Base-by-base conservation (phyloP, 2,329 filamentous ascomycete species). In the Lecanicillium sp. region DNA sequence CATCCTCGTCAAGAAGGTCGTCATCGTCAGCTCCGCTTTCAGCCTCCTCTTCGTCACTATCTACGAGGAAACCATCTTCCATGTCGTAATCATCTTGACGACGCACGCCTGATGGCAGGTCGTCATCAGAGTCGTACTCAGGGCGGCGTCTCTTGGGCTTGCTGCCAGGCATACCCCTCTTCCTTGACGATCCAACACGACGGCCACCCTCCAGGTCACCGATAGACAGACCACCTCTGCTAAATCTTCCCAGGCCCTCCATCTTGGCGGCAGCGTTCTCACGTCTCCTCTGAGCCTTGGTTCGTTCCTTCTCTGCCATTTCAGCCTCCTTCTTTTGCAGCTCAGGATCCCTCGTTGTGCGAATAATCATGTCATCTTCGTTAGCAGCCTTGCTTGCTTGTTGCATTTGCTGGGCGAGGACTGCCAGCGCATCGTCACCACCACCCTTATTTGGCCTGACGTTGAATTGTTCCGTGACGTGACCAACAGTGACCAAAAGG, bases 61-160 rank as follows among this genome's bases (percentile, higher is more conserved):
- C 70, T 4, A 82, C 85, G 40, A 90, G 73, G 55, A 90, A 90
- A 41, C 82, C 85, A 52, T 90, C 85, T 25, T 83, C 83, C 54
- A 82, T 72, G 45, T 89, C 84, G 54, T 90, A 90, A 47, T 86
- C 82, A 47, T 89, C 82, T 43, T 81, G 73, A 37, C 75, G 73
- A 22, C 71, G 71, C 33, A 66, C 67, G 22, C 77, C 75, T 28
- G 73, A 71, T 13, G 77, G 75, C 27, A 80, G 67, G 43, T 85
- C 83, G 48, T 86, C 83, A 50, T 88, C 85, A 8, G 85, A 85
- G 51, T 89, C 83, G 44, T 86, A 84, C 48, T 85, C 83, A 43
- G 70, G 66, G 29, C 70, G 67, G 22, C 69, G 67, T 51, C 70
- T 67, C 60, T 74, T 76, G 33, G 64, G 59, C 45, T 72, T 73